Percentiles rank a stretch among this genome's conserved stretches.
These are phyloP conservation scores for Pterocarpus santalinus DNA, from an alignment of 306 rosid genomes.

Conservation along the genomic window DNA sequence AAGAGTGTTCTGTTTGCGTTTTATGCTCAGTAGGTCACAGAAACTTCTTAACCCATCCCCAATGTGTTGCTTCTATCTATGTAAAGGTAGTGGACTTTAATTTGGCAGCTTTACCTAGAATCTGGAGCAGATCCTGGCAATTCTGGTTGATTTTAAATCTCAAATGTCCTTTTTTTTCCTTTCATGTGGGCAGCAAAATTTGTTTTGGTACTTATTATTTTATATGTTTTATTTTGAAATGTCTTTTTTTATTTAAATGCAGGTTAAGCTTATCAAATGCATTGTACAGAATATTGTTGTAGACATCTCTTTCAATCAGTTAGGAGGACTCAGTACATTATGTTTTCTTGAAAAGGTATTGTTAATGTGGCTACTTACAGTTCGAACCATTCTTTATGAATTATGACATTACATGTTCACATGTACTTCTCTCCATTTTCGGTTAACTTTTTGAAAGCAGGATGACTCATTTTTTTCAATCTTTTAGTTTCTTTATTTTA, in stretches of 20 bases:
- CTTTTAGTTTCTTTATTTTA: constrained; percentile 26
- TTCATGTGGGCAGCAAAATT: constrained; percentile 6
- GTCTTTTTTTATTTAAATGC: constrained; percentile 47
- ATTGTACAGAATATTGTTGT: constrained; percentile 83
- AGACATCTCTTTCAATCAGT: constrained; percentile 93
- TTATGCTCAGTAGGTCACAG: constrained; percentile 13
- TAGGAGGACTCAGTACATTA: constrained; percentile 90
- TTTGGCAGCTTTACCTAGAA: constrained; percentile 37
- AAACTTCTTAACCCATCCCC: constrained; percentile 28
- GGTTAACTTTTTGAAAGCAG: constrained; percentile 22
- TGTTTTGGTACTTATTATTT: background rate
- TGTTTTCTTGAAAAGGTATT: constrained; percentile 94
- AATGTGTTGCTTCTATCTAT: constrained; percentile 29
- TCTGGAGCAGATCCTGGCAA: constrained; percentile 2
- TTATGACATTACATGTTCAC: constrained; percentile 1
- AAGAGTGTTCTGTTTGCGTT: constrained; percentile 31
- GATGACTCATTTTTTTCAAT: constrained; percentile 15
- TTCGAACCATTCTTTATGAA: constrained; percentile 3
- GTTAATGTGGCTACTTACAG: constrained; percentile 23
- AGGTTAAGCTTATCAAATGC: constrained; percentile 96
- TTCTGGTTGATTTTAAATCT: constrained; percentile 35
- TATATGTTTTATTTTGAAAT: background rate
- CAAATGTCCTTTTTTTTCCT: background rate
- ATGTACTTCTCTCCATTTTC: constrained; percentile 14
- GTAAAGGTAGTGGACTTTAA: constrained; percentile 13